Evolutionary conservation across 2,329 filamentous ascomycete genomes (phyloP).

Genomic region (Diaporthe sp.): DNA sequence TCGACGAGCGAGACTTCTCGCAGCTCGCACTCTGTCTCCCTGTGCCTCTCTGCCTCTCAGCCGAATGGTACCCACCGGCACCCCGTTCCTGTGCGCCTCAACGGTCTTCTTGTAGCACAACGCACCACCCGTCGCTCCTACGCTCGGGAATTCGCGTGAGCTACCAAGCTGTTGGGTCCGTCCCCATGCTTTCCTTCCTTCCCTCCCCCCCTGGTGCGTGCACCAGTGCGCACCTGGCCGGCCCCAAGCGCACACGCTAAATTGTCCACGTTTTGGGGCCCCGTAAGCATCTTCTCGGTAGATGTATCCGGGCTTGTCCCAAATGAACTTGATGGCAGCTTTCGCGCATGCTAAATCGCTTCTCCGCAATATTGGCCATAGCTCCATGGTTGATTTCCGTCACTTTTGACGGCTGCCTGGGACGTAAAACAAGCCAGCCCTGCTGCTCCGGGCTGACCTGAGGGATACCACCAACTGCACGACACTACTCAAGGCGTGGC

Average conservation of each 20-base stretch:
- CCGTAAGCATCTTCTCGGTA: slow-evolving; percentile 12
- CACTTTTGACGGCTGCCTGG: slow-evolving; percentile 9
- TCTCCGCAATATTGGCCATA: background rate
- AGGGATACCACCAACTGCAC: background rate
- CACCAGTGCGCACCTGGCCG: background rate
- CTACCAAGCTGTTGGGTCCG: slow-evolving; percentile 31
- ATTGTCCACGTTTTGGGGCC: background rate
- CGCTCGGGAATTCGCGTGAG: slow-evolving; percentile 30
- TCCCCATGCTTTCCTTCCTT: background rate
- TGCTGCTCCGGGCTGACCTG: slow-evolving; percentile 4
- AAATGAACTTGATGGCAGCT: background rate
- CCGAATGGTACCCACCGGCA: slow-evolving; percentile 4
- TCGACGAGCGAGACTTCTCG: background rate
- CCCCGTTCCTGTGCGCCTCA: slow-evolving; percentile 20
- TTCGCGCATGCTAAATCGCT: background rate
- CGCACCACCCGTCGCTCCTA: slow-evolving; percentile 28
- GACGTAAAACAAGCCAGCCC: background rate
- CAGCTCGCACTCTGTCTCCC: background rate
- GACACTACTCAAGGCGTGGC: background rate
- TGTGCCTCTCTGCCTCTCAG: background rate
- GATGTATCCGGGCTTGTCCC: slow-evolving; percentile 4
- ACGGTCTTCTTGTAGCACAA: slow-evolving; percentile 36
- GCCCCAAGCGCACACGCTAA: slow-evolving; percentile 21
- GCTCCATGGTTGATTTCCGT: background rate
- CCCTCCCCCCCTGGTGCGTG: background rate